Conservation (phyloP, 352 stramenopile species). For the Globisporangium irregulare region DNA sequence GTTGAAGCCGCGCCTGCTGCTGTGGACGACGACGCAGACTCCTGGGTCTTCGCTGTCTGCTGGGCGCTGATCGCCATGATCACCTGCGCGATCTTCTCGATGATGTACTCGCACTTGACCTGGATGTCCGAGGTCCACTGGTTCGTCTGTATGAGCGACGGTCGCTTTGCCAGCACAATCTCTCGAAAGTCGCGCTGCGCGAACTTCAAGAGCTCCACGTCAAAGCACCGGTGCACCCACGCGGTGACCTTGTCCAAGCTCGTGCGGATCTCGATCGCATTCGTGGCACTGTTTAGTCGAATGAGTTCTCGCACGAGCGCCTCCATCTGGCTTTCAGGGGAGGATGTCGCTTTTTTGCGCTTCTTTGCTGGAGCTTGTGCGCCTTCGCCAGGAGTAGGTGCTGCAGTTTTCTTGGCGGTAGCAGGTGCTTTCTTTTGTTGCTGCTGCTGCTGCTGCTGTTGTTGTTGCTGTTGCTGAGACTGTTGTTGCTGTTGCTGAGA, state of each 20-base stretch:
- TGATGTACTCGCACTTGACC: conserved; percentile 54
- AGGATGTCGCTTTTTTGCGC: conserved; percentile 35
- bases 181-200: conserved; percentile 55
- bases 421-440: conserved; percentile 10
- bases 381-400: not conserved
- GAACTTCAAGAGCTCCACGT: conserved; percentile 47
- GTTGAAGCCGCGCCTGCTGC: conserved; percentile 2
- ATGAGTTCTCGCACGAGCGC: conserved; percentile 49
- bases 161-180: conserved; percentile 32
- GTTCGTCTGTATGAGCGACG: conserved; percentile 31
- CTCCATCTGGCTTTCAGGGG: conserved; percentile 59
- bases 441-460: conserved; percentile 14
- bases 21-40: not conserved
- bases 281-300: conserved; percentile 43
- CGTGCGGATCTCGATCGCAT: conserved; percentile 47
- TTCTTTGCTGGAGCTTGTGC: conserved; percentile 26
- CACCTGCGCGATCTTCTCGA: conserved; percentile 52
- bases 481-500: conserved; percentile 3
- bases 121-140: conserved; percentile 56
- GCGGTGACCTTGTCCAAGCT: conserved; percentile 51
- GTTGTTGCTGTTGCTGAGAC: conserved; percentile 3
- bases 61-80: conserved; percentile 19
- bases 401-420: conserved; percentile 6
- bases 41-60: conserved; percentile 8
- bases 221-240: conserved; percentile 56